A percentile compares a stretch with the other conserved stretches of the same genome.
phyloP scores from a whole-genome alignment of 1,284 basidiomycete species.

The Ustilago vetiveriae region DNA sequence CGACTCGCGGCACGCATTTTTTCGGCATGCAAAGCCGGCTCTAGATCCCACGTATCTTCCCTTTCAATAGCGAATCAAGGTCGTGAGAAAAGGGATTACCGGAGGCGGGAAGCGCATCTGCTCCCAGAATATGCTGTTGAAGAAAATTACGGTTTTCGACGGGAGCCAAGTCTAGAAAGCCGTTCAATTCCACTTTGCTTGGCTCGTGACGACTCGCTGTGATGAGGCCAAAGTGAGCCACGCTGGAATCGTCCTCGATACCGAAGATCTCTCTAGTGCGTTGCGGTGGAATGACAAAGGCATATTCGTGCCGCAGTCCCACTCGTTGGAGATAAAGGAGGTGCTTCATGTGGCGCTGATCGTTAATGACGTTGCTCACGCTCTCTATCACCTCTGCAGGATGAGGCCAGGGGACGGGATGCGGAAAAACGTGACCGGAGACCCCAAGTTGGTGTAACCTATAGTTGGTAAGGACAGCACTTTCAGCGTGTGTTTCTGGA shows the following conservation, averaged over 20 bases:
- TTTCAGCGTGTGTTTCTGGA: no score
- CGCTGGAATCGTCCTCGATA: background rate
- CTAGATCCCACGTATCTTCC: background rate
- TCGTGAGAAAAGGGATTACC: background rate
- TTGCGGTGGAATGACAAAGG: background rate
- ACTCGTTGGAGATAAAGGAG: background rate
- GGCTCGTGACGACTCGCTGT: background rate
- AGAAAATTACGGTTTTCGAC: background rate
- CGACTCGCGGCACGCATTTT: no score
- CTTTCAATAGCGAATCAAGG: background rate
- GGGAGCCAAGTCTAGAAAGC: background rate
- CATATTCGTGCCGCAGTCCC: background rate
- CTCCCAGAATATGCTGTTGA: background rate
- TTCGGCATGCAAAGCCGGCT: no score
- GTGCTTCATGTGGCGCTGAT: background rate
- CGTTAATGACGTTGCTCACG: background rate
- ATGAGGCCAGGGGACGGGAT: background rate
- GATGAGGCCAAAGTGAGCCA: background rate
- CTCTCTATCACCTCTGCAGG: no score
- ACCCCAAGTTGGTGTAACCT: no score
- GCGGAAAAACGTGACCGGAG: background rate
- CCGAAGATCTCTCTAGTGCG: background rate
- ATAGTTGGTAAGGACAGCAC: no score
- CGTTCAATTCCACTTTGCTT: background rate
- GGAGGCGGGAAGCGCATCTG: background rate